phyloP scores from a whole-genome alignment of 495 filamentous ascomycete species.

The Sphaerosporella brunnea region DNA sequence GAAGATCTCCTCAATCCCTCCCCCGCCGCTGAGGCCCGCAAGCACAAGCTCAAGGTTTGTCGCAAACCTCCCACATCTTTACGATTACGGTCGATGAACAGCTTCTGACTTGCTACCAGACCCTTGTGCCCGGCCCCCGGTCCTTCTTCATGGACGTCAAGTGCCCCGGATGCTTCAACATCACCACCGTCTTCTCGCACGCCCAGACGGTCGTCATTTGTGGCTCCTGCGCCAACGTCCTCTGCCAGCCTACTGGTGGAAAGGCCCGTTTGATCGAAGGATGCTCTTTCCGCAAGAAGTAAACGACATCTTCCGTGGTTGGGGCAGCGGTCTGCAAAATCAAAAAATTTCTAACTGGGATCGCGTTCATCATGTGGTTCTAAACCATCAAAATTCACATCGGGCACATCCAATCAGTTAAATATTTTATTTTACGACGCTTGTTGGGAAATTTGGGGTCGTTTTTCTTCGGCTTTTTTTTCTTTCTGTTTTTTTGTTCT shows the following conservation, averaged over 20 bases:
- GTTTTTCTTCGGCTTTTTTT: no score
- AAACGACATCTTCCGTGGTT: no score
- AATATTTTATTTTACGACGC: no score
- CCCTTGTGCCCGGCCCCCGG: slow-evolving; percentile 78
- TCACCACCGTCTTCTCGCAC: slow-evolving; percentile 99
- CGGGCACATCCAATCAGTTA: no score
- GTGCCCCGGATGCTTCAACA: slow-evolving; percentile 99
- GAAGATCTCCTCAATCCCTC: slow-evolving; percentile 97
- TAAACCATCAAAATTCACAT: no score
- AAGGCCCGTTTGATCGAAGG: slow-evolving; percentile 94
- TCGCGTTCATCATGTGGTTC: no score
- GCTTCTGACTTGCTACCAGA: slow-evolving; percentile 33
- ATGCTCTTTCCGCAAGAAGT: slow-evolving; percentile 98
- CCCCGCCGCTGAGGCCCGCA: slow-evolving; percentile 82
- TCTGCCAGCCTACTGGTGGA: slow-evolving; percentile 95
- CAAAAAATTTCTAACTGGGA: no score
- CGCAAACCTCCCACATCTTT: slow-evolving; percentile 1
- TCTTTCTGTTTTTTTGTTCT: no score
- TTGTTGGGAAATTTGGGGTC: no score
- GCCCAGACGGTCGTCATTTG: slow-evolving; percentile 98
- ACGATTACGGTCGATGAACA: not conserved
- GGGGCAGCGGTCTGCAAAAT: no score
- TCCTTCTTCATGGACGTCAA: slow-evolving; percentile 99
- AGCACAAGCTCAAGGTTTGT: slow-evolving; percentile 98
- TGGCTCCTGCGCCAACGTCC: slow-evolving; percentile 85